Evolutionary conservation across 257 asterid genomes (phyloP).

Genomic region (Scutellaria minor): DNA sequence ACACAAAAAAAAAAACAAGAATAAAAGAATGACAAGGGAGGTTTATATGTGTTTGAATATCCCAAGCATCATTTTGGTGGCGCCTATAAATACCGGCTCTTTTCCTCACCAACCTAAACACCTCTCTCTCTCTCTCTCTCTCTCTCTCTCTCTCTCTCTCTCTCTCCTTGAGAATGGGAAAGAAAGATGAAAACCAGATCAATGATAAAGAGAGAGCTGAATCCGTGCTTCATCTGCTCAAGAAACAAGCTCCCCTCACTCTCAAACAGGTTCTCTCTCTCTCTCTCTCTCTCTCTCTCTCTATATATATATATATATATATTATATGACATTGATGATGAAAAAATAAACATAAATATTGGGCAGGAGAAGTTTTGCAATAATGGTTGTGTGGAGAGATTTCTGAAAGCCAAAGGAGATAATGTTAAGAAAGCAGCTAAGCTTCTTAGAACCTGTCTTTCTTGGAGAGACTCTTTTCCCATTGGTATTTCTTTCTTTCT

Average conservation of each 20-base stretch:
- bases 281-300: neutral
- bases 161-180: constrained; percentile 53
- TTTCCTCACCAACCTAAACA: constrained; percentile 16
- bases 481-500: constrained; percentile 46
- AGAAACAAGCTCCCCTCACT: constrained; percentile 74
- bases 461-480: constrained; percentile 82
- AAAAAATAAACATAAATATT: neutral
- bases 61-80: neutral
- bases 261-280: constrained; percentile 63
- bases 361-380: constrained; percentile 80
- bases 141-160: neutral
- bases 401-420: constrained; percentile 72
- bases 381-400: constrained; percentile 76
- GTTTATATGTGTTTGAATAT: neutral
- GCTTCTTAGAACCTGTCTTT: constrained; percentile 73
- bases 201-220: constrained; percentile 38
- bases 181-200: constrained; percentile 51
- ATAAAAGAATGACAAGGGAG: too few relatives aligned
- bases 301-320: neutral
- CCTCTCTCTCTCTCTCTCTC: constrained; percentile 15
- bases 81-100: constrained; percentile 48
- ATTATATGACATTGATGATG: neutral
- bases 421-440: constrained; percentile 86
- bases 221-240: constrained; percentile 70
- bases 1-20: too few relatives aligned